Evolutionary conservation across 2,329 filamentous ascomycete genomes (phyloP).

Genomic region (Beauveria sp.): DNA sequence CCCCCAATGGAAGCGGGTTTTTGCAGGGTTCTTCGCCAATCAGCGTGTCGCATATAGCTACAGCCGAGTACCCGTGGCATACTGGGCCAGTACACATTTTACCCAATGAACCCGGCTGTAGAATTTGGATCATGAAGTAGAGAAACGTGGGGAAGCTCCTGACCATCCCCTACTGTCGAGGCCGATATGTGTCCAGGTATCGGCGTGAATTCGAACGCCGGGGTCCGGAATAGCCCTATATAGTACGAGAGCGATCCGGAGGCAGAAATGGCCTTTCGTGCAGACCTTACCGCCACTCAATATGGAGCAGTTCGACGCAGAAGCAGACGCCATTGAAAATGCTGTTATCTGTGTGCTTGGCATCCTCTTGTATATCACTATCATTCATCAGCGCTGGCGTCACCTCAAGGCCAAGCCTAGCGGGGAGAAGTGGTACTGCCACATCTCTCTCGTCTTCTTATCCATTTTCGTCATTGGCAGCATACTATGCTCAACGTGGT

Average conservation of each 20-base stretch:
- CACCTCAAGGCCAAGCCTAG: background rate
- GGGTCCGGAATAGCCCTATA: background rate
- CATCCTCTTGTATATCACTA: background rate
- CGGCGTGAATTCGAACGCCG: background rate
- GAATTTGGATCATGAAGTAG: no score
- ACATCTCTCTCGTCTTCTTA: background rate
- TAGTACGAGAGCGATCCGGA: background rate
- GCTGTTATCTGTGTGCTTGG: background rate
- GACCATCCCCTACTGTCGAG: no score
- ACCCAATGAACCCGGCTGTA: no score
- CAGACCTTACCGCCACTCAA: background rate
- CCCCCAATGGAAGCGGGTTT: no score
- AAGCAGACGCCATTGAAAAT: background rate
- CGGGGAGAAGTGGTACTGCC: background rate
- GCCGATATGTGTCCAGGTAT: background rate
- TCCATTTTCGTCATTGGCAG: background rate
- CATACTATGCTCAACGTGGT: background rate
- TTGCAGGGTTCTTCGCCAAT: no score
- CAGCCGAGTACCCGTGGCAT: no score
- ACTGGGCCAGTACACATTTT: no score
- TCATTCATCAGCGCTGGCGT: background rate
- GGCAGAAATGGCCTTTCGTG: no score
- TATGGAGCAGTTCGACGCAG: background rate
- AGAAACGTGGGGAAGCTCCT: no score
- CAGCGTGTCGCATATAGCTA: no score